A percentile compares a stretch with the other conserved stretches of the same genome.
These are phyloP conservation scores for Mycena epipterygia DNA, from an alignment of 768 basidiomycete genomes.

Conservation along the genomic window DNA sequence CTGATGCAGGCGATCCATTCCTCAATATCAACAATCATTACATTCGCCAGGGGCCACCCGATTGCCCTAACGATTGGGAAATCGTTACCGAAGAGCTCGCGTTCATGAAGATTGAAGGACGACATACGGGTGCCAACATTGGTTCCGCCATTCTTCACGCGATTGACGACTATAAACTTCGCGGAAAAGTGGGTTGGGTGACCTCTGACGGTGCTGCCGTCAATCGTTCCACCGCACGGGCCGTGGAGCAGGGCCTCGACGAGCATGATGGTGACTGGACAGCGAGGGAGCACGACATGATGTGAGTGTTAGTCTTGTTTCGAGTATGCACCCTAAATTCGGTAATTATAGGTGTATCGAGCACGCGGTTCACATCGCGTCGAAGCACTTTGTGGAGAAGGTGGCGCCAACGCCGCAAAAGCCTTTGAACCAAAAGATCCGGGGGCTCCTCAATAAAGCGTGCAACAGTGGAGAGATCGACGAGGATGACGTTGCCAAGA, in stretches of 20 bases:
- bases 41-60: too few relatives aligned
- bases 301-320: conserved; percentile 16
- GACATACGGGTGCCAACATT: conserved; percentile 25
- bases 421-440: conserved; percentile 23
- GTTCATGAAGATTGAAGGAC: conserved; percentile 16
- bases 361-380: conserved; percentile 28
- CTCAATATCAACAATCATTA: conserved; percentile 36
- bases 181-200: conserved; percentile 16
- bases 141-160: conserved; percentile 8
- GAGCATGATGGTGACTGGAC: conserved; percentile 13
- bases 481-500: background rate
- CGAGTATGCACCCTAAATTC: background rate
- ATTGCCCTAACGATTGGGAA: too few relatives aligned
- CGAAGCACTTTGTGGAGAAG: conserved; percentile 25
- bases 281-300: conserved; percentile 16
- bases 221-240: conserved; percentile 24
- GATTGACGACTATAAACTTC: conserved; percentile 20
- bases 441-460: conserved; percentile 1
- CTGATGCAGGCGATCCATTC: conserved; percentile 29
- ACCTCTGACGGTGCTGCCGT: conserved; percentile 31
- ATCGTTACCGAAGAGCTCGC: too few relatives aligned
- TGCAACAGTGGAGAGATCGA: background rate
- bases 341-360: conserved; percentile 32
- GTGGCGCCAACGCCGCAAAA: conserved; percentile 20
- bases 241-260: background rate